Conservation (phyloP, 2,329 filamentous ascomycete genomes). For the Cytospora mali region DNA sequence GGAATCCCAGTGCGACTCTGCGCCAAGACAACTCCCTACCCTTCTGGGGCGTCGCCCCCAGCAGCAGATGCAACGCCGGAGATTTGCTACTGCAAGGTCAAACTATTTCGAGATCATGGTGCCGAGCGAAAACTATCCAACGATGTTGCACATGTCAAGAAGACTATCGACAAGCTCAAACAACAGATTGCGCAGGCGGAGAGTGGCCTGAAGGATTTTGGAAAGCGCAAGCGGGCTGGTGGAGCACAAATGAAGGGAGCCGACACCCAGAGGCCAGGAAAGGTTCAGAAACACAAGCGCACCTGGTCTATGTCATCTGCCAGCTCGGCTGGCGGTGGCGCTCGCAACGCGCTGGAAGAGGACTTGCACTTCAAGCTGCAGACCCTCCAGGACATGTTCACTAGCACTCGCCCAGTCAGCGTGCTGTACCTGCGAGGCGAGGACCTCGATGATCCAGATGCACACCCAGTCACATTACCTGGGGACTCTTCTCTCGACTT, state of each 20-base stretch:
- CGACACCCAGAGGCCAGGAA: constrained; percentile 68
- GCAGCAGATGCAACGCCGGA: constrained; percentile 58
- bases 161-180: constrained; percentile 93
- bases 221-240: constrained; percentile 63
- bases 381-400: constrained; percentile 85
- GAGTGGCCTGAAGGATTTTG: constrained; percentile 67
- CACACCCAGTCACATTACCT: constrained; percentile 73
- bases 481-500: constrained; percentile 65
- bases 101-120: constrained; percentile 93
- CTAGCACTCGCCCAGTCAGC: constrained; percentile 77
- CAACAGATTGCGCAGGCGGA: constrained; percentile 85
- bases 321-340: constrained; percentile 58
- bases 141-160: constrained; percentile 92
- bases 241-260: constrained; percentile 45
- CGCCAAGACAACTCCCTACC: constrained; percentile 78
- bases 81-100: constrained; percentile 94
- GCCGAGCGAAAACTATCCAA: constrained; percentile 95
- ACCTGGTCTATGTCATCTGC: constrained; percentile 93
- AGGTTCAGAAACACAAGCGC: constrained; percentile 85
- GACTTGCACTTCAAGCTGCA: constrained; percentile 79
- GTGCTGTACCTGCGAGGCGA: constrained; percentile 77
- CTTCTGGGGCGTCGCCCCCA: constrained; percentile 50
- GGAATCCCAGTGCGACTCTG: constrained; percentile 93
- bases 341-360: constrained; percentile 64
- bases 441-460: constrained; percentile 77